Conservation (phyloP, 208 protist genomes). For the Crithidia brevicula region DNA sequence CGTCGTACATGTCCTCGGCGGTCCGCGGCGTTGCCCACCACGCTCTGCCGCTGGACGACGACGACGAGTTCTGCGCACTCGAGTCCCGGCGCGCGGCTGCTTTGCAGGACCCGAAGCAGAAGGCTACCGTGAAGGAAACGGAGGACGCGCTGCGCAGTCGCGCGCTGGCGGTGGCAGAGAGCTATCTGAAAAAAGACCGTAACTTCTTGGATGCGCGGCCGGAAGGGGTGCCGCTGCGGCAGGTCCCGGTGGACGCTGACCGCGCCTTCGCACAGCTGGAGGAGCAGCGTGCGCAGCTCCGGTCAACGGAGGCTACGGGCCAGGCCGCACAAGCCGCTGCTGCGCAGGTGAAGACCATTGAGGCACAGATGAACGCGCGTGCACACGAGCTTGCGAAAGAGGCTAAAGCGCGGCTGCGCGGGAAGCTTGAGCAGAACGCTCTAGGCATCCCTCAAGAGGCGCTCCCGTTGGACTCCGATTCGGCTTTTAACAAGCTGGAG, state of each 20-base stretch:
- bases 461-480: slow-evolving; percentile 57
- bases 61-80: slow-evolving; percentile 63
- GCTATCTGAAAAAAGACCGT: slow-evolving; percentile 47
- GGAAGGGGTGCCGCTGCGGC: slow-evolving; percentile 58
- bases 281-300: slow-evolving; percentile 48
- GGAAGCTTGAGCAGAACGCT: slow-evolving; percentile 48
- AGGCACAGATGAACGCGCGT: slow-evolving; percentile 63
- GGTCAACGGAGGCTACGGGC: slow-evolving; percentile 35
- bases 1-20: slow-evolving; percentile 36
- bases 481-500: slow-evolving; percentile 47
- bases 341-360: slow-evolving; percentile 39
- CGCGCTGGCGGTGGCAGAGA: slow-evolving; percentile 42
- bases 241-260: slow-evolving; percentile 59
- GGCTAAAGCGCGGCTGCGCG: slow-evolving; percentile 49
- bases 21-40: slow-evolving; percentile 54
- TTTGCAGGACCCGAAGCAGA: slow-evolving; percentile 27
- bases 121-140: slow-evolving; percentile 17
- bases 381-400: slow-evolving; percentile 50
- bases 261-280: slow-evolving; percentile 54
- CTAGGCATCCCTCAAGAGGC: slow-evolving; percentile 57
- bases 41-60: slow-evolving; percentile 53
- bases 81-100: slow-evolving; percentile 38
- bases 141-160: slow-evolving; percentile 56
- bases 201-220: slow-evolving; percentile 49
- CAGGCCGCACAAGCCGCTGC: slow-evolving; percentile 4